Evolutionary conservation across 352 stramenopile species (phyloP).

Genomic region (Albugo laibachii): DNA sequence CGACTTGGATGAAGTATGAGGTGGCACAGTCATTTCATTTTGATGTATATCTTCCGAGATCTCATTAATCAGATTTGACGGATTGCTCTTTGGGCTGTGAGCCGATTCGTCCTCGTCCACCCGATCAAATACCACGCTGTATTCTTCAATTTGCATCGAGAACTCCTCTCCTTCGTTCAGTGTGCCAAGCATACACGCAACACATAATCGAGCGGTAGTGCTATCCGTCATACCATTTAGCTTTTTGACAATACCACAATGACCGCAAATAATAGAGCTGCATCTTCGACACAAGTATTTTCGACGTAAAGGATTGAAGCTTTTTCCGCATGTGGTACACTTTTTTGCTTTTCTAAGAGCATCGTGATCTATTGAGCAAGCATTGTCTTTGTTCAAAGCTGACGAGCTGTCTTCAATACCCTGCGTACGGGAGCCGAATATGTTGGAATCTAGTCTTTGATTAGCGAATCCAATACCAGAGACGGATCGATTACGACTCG

Average conservation of each 20-base stretch:
- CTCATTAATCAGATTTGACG: no score
- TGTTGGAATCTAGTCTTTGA: no score
- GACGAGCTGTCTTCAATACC: no score
- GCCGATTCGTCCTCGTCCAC: no score
- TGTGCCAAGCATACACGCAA: constrained; percentile 56
- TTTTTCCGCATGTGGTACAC: constrained; percentile 57
- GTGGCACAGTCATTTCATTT: no score
- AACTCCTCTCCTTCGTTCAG: constrained; percentile 10
- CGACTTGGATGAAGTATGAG: background rate
- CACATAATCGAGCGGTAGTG: constrained; percentile 35
- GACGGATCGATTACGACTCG: no score
- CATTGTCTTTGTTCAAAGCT: background rate
- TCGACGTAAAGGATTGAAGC: constrained; percentile 56
- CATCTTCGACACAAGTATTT: constrained; percentile 56
- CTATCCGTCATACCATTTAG: no score
- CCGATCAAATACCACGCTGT: no score
- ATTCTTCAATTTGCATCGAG: constrained; percentile 6
- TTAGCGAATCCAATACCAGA: no score
- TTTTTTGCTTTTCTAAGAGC: constrained; percentile 18
- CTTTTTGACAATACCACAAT: constrained; percentile 13
- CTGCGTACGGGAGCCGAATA: no score
- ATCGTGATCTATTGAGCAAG: background rate
- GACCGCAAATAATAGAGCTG: constrained; percentile 32
- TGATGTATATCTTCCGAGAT: no score
- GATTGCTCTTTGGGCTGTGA: no score